A percentile compares a stretch with the other conserved stretches of the same genome.
phyloP scores from a whole-genome alignment of 2,329 filamentous ascomycete species.

The Neoscytalidium dimidiatum region DNA sequence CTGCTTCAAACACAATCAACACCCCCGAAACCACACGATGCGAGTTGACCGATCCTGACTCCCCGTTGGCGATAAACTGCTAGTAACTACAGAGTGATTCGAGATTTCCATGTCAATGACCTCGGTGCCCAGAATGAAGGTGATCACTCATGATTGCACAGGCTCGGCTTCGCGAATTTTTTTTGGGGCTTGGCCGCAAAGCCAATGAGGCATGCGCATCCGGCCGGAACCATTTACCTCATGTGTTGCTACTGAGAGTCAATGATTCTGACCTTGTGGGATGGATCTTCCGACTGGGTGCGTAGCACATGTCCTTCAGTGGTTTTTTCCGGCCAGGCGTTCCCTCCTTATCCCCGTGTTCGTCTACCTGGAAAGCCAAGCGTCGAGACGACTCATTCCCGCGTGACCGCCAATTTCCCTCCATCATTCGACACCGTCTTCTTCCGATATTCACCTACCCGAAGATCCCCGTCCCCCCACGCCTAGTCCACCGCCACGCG shows the following conservation, averaged over 20 bases:
- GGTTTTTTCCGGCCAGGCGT: constrained; percentile 4
- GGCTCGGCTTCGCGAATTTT: constrained; percentile 11
- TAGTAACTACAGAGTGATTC: constrained; percentile 18
- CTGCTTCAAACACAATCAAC: neutral
- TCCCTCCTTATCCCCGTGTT: neutral
- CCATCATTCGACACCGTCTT: neutral
- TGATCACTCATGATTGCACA: constrained; percentile 16
- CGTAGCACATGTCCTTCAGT: neutral
- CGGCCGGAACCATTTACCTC: neutral
- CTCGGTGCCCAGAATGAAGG: constrained; percentile 3
- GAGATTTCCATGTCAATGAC: constrained; percentile 4
- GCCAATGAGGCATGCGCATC: neutral
- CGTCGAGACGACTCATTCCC: neutral
- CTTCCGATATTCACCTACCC: constrained; percentile 4
- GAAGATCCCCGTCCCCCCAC: neutral
- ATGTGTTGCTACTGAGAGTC: neutral
- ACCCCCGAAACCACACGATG: constrained; percentile 4
- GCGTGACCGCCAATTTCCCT: constrained; percentile 3
- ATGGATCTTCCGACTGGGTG: neutral
- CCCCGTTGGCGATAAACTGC: constrained; percentile 11
- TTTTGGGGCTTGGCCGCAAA: neutral
- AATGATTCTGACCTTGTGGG: neutral
- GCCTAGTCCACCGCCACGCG: neutral
- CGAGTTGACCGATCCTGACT: constrained; percentile 11
- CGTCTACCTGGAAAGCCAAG: neutral